Percentiles rank a stretch among this genome's conserved stretches.
Evolutionary conservation across 371 early-diverging fungal species (phyloP).

Genomic region (Lichtheimia hyalospora): DNA sequence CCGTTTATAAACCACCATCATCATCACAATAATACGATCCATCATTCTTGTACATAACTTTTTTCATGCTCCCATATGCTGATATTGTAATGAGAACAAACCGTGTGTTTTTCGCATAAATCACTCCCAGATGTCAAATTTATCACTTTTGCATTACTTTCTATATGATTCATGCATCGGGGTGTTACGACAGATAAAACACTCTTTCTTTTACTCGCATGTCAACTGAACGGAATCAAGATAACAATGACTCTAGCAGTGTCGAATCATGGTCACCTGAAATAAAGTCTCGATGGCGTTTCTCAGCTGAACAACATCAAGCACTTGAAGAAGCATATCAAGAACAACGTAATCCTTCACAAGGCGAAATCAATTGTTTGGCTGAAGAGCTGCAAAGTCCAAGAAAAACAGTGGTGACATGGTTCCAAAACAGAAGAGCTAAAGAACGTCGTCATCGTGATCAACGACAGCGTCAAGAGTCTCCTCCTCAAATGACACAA

Average conservation of each 20-base stretch:
- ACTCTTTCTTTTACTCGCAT: neutral
- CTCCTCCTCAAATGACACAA: neutral
- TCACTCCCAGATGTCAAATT: neutral
- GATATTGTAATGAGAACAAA: neutral
- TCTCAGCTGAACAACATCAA: constrained; percentile 21
- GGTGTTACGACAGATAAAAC: too few relatives aligned
- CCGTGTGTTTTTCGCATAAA: neutral
- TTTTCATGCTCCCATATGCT: neutral
- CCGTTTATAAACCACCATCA: neutral
- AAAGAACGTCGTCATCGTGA: constrained; percentile 14
- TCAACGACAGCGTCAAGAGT: neutral
- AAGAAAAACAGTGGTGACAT: constrained; percentile 36
- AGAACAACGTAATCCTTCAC: constrained; percentile 21
- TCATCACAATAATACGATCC: constrained; percentile 3
- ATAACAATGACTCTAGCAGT: constrained; percentile 6
- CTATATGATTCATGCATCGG: too few relatives aligned
- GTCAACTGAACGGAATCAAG: neutral
- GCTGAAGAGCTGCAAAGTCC: constrained; percentile 22
- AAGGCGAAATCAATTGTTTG: constrained; percentile 21
- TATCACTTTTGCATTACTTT: neutral
- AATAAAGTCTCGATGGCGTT: constrained; percentile 38
- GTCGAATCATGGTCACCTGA: constrained; percentile 26
- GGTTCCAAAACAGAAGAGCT: constrained; percentile 50
- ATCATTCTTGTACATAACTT: neutral
- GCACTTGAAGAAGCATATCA: constrained; percentile 28